These are phyloP conservation scores for Nidula microcarpa DNA, from an alignment of 768 basidiomycete species.

Conservation along the genomic window DNA sequence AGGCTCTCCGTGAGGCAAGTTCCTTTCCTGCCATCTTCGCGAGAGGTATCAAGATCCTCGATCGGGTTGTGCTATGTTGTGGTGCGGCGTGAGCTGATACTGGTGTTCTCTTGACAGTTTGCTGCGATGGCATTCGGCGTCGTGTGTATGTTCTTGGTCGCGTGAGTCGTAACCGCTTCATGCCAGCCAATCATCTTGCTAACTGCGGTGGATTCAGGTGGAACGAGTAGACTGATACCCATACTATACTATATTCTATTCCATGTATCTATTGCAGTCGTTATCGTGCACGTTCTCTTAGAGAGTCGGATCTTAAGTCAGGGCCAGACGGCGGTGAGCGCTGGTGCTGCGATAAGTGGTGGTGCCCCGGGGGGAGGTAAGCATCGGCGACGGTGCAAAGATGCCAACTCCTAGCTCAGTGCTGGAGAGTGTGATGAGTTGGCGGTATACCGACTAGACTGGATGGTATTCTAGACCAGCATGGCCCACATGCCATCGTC, in stretches of 20 bases:
- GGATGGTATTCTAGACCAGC: no score
- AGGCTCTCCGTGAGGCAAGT: conserved; percentile 87
- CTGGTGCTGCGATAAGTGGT: no score
- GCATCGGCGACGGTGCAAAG: no score
- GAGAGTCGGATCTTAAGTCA: no score
- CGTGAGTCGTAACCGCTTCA: conserved; percentile 50
- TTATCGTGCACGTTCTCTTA: neutral
- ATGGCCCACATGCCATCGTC: no score
- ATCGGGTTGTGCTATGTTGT: conserved; percentile 5
- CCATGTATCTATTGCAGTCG: neutral
- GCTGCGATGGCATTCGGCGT: conserved; percentile 90
- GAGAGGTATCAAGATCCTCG: no score
- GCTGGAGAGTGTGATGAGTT: no score
- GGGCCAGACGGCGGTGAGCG: no score
- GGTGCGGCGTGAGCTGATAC: no score
- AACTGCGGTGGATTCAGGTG: conserved; percentile 3
- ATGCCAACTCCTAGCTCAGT: no score
- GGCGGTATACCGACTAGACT: no score
- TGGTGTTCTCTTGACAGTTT: conserved; percentile 55
- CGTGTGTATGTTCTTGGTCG: conserved; percentile 87
- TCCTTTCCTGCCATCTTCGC: conserved; percentile 4
- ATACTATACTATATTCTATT: neutral
- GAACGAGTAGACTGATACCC: conserved; percentile 5
- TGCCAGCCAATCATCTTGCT: neutral
- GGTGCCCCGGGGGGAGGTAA: no score